phyloP scores from a whole-genome alignment of 1,139 yeast genomes.

The Magnusiomyces tetraspermus region DNA sequence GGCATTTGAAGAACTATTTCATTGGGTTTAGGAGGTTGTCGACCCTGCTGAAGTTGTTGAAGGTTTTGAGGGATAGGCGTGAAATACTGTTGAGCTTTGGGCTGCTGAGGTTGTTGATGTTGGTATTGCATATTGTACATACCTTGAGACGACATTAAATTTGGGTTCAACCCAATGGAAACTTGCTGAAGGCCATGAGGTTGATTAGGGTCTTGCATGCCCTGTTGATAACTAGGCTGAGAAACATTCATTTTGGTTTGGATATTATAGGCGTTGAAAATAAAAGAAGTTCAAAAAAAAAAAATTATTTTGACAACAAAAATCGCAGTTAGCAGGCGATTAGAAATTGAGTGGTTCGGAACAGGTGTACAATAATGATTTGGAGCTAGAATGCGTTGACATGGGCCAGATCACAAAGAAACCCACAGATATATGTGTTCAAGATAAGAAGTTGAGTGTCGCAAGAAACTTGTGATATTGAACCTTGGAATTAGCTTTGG shows the following conservation, averaged over 20 bases:
- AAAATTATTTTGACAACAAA: background rate
- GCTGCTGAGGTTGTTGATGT: constrained; percentile 3
- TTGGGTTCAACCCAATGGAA: background rate
- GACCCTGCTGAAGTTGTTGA: constrained; percentile 25
- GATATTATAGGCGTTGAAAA: background rate
- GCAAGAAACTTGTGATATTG: too few species aligned
- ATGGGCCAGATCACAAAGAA: too few species aligned
- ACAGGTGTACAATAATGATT: too few species aligned
- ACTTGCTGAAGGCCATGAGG: background rate
- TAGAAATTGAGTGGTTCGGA: too few species aligned
- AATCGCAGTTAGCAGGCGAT: background rate
- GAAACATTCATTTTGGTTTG: background rate
- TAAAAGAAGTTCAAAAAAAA: background rate
- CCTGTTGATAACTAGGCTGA: background rate
- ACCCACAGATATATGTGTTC: too few species aligned
- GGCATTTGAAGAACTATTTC: constrained; percentile 8
- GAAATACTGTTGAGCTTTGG: background rate
- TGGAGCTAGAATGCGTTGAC: too few species aligned
- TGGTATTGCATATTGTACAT: constrained; percentile 1
- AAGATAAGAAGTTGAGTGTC: too few species aligned
- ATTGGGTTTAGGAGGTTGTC: constrained; percentile 20
- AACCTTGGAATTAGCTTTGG: too few species aligned
- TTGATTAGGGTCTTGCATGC: background rate
- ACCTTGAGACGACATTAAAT: background rate
- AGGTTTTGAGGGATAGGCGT: constrained; percentile 13